Base-by-base conservation (phyloP, 2,329 filamentous ascomycete species). In the Fonsecaea pugnacius region DNA sequence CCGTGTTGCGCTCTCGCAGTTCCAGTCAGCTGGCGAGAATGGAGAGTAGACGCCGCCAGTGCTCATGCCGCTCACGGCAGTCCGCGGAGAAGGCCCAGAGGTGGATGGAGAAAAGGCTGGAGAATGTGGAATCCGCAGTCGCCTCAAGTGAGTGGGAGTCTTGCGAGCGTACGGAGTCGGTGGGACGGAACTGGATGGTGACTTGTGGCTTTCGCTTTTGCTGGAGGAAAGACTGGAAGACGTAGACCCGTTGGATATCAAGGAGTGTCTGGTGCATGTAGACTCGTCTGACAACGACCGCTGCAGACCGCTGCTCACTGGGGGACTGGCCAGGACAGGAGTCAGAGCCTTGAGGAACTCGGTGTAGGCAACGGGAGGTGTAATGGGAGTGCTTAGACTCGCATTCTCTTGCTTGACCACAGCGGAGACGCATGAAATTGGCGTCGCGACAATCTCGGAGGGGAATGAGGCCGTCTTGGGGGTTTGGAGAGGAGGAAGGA, bases 261-360 rank as follows among this genome's bases (percentile, higher is more conserved):
- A 60, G 18, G 70, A 71, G 63, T 77, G 76, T 53, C 68, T 68
- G 4, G 73, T 75, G 36, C 77, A 74, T 35, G 75, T 80, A n/a
- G 77, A 75, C 3, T 80, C 79, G 52, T 75, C 73, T 7, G 77
- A 80, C 7, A 73, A 74, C 12, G 73, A 67, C 63, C 69, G 58
- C 35, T 67, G 65, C 16, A 72, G 64, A 83, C 75, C 82, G 83
- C 66, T 87, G 82, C 35, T 83, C 84, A 67, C 80, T 79, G 71
- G 79, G 8, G 91, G 90, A 68, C 89, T 92, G 74, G 88, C 86
- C 64, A 92, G 82, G 18, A 89, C 82, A 0, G 85, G 85, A 1
- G 85, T 89, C 78, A 96, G 87, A 65, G 89, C 88, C 79, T 92
- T 94, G 68, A 98, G 87, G 75, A 97, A 98, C 74, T 98, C 92